Percentiles rank a stretch among this genome's conserved stretches.
These are phyloP conservation scores for Poa annua DNA, from an alignment of 176 grass and related monocot species.

Conservation along the genomic window DNA sequence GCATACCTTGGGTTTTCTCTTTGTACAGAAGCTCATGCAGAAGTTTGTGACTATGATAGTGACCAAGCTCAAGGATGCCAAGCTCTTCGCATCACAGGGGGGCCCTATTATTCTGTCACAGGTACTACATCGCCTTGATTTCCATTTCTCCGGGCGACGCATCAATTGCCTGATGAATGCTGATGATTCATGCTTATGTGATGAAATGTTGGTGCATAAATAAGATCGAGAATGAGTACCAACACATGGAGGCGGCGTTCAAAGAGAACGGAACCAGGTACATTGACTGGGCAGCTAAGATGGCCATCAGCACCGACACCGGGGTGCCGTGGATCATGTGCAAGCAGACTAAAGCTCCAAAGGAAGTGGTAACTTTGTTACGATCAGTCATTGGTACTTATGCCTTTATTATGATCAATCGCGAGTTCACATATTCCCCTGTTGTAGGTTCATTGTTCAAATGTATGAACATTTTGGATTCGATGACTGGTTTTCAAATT, in stretches of 20 bases:
- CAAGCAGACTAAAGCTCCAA: constrained; percentile 84
- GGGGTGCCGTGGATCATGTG: constrained; percentile 93
- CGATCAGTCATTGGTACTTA: constrained; percentile 8
- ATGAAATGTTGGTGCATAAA: neutral
- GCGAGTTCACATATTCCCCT: neutral
- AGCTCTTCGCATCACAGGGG: constrained; percentile 80
- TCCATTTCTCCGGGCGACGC: no score
- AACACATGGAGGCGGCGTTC: constrained; percentile 55
- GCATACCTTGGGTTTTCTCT: constrained; percentile 5
- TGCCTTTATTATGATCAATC: neutral
- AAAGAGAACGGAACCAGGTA: constrained; percentile 63
- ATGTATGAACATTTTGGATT: neutral
- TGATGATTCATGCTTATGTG: neutral
- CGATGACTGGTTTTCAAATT: neutral
- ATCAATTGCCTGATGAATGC: neutral
- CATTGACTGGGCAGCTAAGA: constrained; percentile 67
- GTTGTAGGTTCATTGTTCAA: neutral
- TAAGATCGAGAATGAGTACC: constrained; percentile 96
- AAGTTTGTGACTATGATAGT: constrained; percentile 63
- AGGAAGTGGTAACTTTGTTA: constrained; percentile 59
- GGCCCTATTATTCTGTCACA: constrained; percentile 90
- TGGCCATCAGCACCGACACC: constrained; percentile 49
- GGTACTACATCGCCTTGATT: constrained; percentile 33
- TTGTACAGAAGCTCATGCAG: constrained; percentile 65
- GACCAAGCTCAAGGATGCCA: constrained; percentile 72